These are phyloP conservation scores for Castanea mollissima DNA, from an alignment of 306 rosid species.

Conservation along the genomic window DNA sequence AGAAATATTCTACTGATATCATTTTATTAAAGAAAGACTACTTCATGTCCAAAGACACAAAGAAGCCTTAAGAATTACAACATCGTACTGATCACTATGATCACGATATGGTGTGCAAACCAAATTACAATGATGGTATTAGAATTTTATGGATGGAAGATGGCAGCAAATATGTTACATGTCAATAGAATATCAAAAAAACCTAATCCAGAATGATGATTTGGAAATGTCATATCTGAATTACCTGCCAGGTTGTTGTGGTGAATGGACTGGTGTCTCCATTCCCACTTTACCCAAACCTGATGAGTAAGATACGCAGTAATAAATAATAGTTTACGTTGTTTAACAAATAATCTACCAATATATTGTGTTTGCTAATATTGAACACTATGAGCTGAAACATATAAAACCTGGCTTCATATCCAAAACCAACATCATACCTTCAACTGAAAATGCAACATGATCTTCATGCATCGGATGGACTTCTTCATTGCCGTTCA, in stretches of 20 bases:
- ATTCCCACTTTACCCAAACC: conserved; percentile 87
- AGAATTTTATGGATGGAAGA: background rate
- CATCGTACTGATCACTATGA: background rate
- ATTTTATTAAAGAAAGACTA: no score
- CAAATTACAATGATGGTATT: background rate
- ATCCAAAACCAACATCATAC: conserved; percentile 31
- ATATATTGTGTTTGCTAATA: background rate
- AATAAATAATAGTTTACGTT: background rate
- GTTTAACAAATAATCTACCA: background rate
- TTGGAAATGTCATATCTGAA: background rate
- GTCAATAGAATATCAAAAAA: background rate
- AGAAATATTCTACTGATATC: background rate
- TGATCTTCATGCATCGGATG: conserved; percentile 69
- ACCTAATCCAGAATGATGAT: background rate
- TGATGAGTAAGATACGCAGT: conserved; percentile 18
- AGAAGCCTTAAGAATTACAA: no score
- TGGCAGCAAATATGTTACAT: background rate
- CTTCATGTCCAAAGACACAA: no score
- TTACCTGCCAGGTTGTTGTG: conserved; percentile 64
- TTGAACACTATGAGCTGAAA: background rate
- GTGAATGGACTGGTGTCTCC: conserved; percentile 81
- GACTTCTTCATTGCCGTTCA: conserved; percentile 34
- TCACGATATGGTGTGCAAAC: background rate
- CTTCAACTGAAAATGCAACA: conserved; percentile 89
- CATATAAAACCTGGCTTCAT: background rate